Conservation (phyloP, 2,329 filamentous ascomycete species). For the Epichloe glyceriae region DNA sequence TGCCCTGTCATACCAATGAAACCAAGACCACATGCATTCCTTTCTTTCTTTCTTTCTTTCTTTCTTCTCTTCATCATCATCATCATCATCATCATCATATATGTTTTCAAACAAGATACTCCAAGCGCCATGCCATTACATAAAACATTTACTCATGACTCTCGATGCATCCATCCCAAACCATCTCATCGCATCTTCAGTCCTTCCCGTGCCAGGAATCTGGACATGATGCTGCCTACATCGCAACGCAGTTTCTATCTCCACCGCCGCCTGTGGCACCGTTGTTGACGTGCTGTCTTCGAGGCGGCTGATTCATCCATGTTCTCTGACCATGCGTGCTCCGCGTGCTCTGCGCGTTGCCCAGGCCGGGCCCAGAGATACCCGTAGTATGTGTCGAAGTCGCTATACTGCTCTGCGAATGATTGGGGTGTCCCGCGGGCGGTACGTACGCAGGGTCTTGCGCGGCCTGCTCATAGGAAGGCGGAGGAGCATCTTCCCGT, state of each 20-base stretch:
- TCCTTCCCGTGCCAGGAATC: not conserved
- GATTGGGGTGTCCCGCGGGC: slow-evolving; percentile 36
- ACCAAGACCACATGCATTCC: no score
- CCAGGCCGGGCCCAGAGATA: not conserved
- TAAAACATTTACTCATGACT: not conserved
- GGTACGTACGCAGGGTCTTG: slow-evolving; percentile 38
- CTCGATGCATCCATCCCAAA: not conserved
- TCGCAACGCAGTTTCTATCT: slow-evolving; percentile 32
- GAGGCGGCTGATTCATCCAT: slow-evolving; percentile 3
- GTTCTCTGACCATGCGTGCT: not conserved
- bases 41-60: not conserved
- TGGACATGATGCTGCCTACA: slow-evolving; percentile 21
- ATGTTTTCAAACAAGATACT: not conserved
- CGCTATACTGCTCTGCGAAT: slow-evolving; percentile 26
- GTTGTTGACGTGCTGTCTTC: slow-evolving; percentile 8
- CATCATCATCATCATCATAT: not conserved
- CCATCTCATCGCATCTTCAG: not conserved
- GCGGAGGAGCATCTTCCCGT: slow-evolving; percentile 41
- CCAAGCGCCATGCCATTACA: slow-evolving; percentile 4
- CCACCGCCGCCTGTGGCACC: slow-evolving; percentile 6
- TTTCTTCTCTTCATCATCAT: no score
- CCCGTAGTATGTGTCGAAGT: slow-evolving; percentile 4
- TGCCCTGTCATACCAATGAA: no score
- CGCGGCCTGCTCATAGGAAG: slow-evolving; percentile 45
- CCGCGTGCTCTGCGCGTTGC: not conserved